Evolutionary conservation across 352 stramenopile genomes (phyloP).

Genomic region (Phytophthora europaea): DNA sequence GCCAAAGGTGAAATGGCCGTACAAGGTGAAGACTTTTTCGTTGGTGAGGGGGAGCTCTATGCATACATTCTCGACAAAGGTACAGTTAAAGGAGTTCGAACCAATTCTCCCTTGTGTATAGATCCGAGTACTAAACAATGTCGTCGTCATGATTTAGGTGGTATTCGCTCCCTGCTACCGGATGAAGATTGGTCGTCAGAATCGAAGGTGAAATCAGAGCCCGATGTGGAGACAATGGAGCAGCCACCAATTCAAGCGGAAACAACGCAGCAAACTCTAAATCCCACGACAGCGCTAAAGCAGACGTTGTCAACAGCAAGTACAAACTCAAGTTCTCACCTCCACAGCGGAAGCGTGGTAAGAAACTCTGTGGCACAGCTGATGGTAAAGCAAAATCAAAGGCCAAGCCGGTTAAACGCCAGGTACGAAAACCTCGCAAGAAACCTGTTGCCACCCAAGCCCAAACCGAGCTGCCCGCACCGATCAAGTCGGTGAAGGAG

Average conservation of each 20-base stretch:
- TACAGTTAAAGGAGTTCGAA: background rate
- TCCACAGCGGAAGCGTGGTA: slow-evolving; percentile 27
- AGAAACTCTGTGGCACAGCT: slow-evolving; percentile 21
- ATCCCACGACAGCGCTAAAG: background rate
- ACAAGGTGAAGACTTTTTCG: slow-evolving; percentile 30
- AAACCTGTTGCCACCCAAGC: background rate
- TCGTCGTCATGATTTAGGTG: slow-evolving; percentile 13
- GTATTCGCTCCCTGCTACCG: slow-evolving; percentile 26
- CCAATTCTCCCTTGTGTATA: background rate
- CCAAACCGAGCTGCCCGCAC: background rate
- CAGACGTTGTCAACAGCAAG: background rate
- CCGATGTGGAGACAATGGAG: slow-evolving; percentile 14
- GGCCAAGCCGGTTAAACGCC: slow-evolving; percentile 5
- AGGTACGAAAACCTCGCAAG: slow-evolving; percentile 6
- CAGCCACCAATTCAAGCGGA: background rate
- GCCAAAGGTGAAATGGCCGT: slow-evolving; percentile 15
- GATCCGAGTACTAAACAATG: background rate
- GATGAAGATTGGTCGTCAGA: slow-evolving; percentile 20
- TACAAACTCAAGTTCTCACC: background rate
- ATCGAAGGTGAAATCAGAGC: slow-evolving; percentile 9
- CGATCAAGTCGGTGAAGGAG: slow-evolving; percentile 6
- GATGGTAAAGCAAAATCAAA: background rate
- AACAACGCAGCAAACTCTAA: background rate
- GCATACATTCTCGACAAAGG: slow-evolving; percentile 29
- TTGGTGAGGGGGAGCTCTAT: slow-evolving; percentile 34